Evolutionary conservation across 148 eudicot genomes (phyloP).

Genomic region (Linanthus parryae): DNA sequence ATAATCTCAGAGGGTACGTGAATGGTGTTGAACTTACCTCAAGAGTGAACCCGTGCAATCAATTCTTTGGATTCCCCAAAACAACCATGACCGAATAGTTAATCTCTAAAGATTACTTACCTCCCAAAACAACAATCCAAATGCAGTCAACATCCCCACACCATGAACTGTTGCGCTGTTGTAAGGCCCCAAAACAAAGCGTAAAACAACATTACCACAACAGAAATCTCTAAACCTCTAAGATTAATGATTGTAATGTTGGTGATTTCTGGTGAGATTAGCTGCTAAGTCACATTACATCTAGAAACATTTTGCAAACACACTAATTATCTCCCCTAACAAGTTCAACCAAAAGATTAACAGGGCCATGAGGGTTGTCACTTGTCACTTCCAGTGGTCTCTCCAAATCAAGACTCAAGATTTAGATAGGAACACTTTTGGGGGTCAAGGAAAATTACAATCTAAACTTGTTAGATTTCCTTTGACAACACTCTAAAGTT

Average conservation of each 20-base stretch:
- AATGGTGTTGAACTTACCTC: too few relatives aligned
- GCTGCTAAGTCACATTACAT: constrained; percentile 3
- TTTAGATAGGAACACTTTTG: neutral
- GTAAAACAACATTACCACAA: too few relatives aligned
- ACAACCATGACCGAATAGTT: too few relatives aligned
- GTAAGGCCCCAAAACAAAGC: too few relatives aligned
- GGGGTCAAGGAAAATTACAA: neutral
- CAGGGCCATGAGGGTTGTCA: neutral
- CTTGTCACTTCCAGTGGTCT: neutral
- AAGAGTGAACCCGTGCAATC: too few relatives aligned
- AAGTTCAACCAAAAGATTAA: neutral
- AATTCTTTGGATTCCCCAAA: too few relatives aligned
- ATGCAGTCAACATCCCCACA: too few relatives aligned
- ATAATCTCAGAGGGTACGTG: too few relatives aligned
- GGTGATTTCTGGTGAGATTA: constrained; percentile 4
- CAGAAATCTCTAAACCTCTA: too few relatives aligned
- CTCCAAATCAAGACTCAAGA: neutral
- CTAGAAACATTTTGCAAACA: neutral
- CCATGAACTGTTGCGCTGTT: too few relatives aligned
- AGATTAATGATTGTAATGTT: neutral
- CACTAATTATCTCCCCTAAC: neutral
- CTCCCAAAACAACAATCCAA: too few relatives aligned
- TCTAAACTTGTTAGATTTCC: constrained; percentile 13
- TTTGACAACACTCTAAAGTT: constrained; percentile 41
- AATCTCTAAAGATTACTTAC: too few relatives aligned